These are phyloP conservation scores for Microdochium paspali DNA, from an alignment of 2,329 filamentous ascomycete genomes.

Conservation along the genomic window DNA sequence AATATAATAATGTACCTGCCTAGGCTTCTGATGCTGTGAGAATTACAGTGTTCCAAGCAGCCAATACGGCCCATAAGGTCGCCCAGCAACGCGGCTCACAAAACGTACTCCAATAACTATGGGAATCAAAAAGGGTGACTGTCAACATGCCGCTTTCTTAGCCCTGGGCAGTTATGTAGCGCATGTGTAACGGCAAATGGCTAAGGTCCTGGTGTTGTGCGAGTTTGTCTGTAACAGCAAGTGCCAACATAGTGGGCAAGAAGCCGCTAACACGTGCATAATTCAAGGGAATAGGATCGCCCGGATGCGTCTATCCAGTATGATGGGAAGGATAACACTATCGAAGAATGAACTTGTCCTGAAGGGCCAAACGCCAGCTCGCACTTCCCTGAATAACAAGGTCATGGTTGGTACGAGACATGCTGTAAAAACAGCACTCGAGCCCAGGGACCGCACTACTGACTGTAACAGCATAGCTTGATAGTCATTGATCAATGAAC, in stretches of 20 bases:
- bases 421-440: conserved; percentile 24
- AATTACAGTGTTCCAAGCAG: too few species aligned
- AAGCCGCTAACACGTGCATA: conserved; percentile 26
- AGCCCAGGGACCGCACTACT: conserved; percentile 22
- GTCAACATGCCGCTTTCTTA: too few species aligned
- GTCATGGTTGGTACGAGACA: conserved; percentile 24
- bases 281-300: conserved; percentile 31
- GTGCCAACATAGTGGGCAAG: conserved; percentile 20
- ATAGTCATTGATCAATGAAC: conserved; percentile 30
- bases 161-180: too few species aligned
- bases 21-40: too few species aligned
- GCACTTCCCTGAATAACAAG: conserved; percentile 37
- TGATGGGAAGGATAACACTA: conserved; percentile 45
- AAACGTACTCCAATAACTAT: too few species aligned
- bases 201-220: conserved; percentile 22
- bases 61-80: too few species aligned
- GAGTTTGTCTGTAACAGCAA: conserved; percentile 21
- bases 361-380: too few species aligned
- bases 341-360: conserved; percentile 32
- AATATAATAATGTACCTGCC: too few species aligned
- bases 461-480: conserved; percentile 30
- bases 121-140: too few species aligned
- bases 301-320: conserved; percentile 41
- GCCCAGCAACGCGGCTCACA: too few species aligned
- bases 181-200: conserved; percentile 32